Conservation (phyloP, 2,329 filamentous ascomycete genomes). For the Alternaria incomplexa region DNA sequence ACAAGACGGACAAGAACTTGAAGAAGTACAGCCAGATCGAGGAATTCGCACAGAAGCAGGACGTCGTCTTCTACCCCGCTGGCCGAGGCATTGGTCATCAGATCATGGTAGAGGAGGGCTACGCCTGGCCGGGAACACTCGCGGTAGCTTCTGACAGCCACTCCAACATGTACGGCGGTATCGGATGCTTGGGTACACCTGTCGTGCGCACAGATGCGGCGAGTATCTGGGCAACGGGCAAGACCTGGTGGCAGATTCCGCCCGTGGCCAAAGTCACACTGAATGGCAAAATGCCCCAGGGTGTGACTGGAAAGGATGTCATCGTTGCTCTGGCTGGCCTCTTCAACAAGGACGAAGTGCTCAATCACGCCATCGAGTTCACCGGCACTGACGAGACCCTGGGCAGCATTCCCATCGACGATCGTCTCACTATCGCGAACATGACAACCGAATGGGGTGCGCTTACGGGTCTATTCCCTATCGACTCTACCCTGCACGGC, state of each 20-base stretch:
- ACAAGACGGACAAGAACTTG: constrained; percentile 77
- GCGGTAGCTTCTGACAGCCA: constrained; percentile 81
- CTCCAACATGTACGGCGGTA: constrained; percentile 81
- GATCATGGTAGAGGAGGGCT: constrained; percentile 86
- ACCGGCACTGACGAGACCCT: constrained; percentile 80
- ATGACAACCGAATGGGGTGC: constrained; percentile 87
- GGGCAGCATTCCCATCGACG: constrained; percentile 72
- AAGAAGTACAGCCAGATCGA: constrained; percentile 85
- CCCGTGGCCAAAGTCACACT: constrained; percentile 82
- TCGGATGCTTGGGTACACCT: constrained; percentile 77
- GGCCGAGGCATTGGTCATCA: constrained; percentile 88
- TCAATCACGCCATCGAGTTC: constrained; percentile 93
- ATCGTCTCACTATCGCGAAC: constrained; percentile 76
- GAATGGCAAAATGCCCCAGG: constrained; percentile 73
- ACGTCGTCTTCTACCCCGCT: constrained; percentile 77
- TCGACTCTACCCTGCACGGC: constrained; percentile 71
- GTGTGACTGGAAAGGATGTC: constrained; percentile 92
- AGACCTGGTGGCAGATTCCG: constrained; percentile 89
- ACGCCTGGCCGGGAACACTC: constrained; percentile 83
- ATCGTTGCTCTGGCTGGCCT: constrained; percentile 87
- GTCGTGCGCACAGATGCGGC: constrained; percentile 89
- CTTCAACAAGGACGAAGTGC: constrained; percentile 84
- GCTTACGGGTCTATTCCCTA: constrained; percentile 77
- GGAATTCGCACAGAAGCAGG: constrained; percentile 79
- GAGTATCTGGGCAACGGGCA: constrained; percentile 80